Base-by-base conservation (phyloP, 1,284 basidiomycete genomes). In the Cryptococcus depauperatus region DNA sequence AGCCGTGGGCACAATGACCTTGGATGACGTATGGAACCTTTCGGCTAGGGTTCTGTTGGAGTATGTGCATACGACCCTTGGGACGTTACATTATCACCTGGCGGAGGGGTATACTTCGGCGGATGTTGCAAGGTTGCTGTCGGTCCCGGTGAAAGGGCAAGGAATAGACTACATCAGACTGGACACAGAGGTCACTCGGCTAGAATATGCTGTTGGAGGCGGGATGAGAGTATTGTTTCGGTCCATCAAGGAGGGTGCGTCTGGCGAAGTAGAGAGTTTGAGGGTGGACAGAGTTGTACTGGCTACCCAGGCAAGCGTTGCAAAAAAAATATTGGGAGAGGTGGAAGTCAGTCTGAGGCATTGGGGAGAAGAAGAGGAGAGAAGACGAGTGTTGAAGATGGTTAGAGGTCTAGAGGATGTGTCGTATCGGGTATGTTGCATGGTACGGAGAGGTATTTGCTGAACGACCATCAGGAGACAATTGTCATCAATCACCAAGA, bases 401-500 rank as follows among this genome's bases (percentile, higher is more conserved):
- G 46, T 52, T 33, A n/a, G 41, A 1, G 68, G 59, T 0, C 47
- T 73, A 28, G 47, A 35, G 1, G 30, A 60, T 7, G 69, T 73
- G 22, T 30, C 39, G 5, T 73, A 67, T 48, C 51, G 59, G 28
- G 61, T 62, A 48, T 50, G 63, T 51, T 10, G 18, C 14, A 19
- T n/a, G n/a, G n/a, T n/a, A n/a, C n/a, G n/a, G n/a, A n/a, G 34
- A 11, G 22, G 25, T 9, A 23, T 40, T 4, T 29, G 21, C 16
- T 30, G 29, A 30, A 30, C 5, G 16, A 30, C 13, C 25, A 44
- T 28, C 48, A 66, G 56, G 60, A 71, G 26, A 77, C 76, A 6
- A 74, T 83, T 32, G 82, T 84, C 40, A 73, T 84, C 45, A 84
- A 83, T 51, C 83, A 85, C 60, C 79, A 78, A 18, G 83, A 84